Evolutionary conservation across 2,329 filamentous ascomycete genomes (phyloP).

Genomic region (Knoxdaviesia proteae): DNA sequence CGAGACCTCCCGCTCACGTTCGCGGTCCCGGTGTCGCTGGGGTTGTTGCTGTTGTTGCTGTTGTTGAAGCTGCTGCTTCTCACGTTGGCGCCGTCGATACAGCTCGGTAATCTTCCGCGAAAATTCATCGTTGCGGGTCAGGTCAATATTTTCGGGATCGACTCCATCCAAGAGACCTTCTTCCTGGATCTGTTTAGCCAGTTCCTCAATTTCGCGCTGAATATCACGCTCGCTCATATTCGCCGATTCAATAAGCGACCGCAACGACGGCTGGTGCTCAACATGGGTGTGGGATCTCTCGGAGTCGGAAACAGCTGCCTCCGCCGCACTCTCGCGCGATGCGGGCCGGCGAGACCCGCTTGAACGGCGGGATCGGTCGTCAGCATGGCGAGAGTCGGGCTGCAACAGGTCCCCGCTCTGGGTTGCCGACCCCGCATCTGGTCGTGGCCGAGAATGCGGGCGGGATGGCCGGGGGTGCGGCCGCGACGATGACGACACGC

Average conservation of each 20-base stretch:
- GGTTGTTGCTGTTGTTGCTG: not conserved
- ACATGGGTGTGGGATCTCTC: constrained; percentile 32
- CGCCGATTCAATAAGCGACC: constrained; percentile 64
- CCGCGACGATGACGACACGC: constrained; percentile 1
- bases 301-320: not conserved
- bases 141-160: constrained; percentile 70
- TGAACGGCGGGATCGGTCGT: constrained; percentile 1
- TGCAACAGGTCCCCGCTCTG: constrained; percentile 16
- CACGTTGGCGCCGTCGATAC: constrained; percentile 56
- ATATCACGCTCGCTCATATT: constrained; percentile 60
- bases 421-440: not conserved
- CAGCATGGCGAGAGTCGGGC: constrained; percentile 8
- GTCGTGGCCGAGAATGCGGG: not conserved
- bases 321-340: not conserved
- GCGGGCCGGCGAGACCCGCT: constrained; percentile 1
- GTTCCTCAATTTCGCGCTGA: constrained; percentile 75
- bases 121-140: constrained; percentile 70
- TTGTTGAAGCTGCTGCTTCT: constrained; percentile 16
- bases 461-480: constrained; percentile 2
- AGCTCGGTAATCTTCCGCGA: constrained; percentile 80
- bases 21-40: not conserved
- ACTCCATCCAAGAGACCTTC: constrained; percentile 76
- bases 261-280: constrained; percentile 75
- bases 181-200: constrained; percentile 71
- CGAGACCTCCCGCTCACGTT: constrained; percentile 1